These are phyloP conservation scores for Ophiostoma ips DNA, from an alignment of 2,329 filamentous ascomycete genomes.

Conservation along the genomic window DNA sequence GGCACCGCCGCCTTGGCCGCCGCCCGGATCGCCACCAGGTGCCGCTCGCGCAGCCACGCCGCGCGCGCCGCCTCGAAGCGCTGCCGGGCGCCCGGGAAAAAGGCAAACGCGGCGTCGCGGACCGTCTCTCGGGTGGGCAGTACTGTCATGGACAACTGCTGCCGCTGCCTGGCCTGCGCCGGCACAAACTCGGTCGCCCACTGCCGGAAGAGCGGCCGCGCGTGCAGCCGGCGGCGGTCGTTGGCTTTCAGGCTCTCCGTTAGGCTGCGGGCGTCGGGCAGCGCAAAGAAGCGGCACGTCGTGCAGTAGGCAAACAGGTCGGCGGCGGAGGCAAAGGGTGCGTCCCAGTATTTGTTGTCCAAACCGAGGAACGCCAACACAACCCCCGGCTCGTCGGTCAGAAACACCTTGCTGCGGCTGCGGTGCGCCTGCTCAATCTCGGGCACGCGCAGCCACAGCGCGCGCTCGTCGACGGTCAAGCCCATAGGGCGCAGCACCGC, in stretches of 20 bases:
- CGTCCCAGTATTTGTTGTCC: constrained; percentile 28
- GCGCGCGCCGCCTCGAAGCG: constrained; percentile 31
- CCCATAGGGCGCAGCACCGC: constrained; percentile 52
- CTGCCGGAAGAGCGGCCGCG: constrained; percentile 40
- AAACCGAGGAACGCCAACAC: constrained; percentile 53
- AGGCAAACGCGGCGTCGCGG: constrained; percentile 36
- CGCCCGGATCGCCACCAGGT: constrained; percentile 28
- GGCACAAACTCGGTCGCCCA: constrained; percentile 56
- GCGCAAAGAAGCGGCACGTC: constrained; percentile 43
- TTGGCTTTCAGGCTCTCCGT: constrained; percentile 26
- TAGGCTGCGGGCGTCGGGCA: constrained; percentile 18
- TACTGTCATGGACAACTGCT: constrained; percentile 6
- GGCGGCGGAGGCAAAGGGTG: constrained; percentile 38
- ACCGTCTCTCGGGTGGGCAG: constrained; percentile 27
- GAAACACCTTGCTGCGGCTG: constrained; percentile 42
- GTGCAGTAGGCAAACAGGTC: constrained; percentile 50
- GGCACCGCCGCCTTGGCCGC: constrained; percentile 16
- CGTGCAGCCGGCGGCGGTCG: constrained; percentile 41
- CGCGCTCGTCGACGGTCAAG: constrained; percentile 49
- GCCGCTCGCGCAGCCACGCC: constrained; percentile 27
- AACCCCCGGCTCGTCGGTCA: constrained; percentile 41
- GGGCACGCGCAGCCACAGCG: constrained; percentile 50
- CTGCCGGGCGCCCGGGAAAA: constrained; percentile 29
- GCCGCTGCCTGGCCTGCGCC: constrained; percentile 2
- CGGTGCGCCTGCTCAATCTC: constrained; percentile 50